Base-by-base conservation (phyloP, 108 stramenopile species). In the Craspedostauros australis region DNA sequence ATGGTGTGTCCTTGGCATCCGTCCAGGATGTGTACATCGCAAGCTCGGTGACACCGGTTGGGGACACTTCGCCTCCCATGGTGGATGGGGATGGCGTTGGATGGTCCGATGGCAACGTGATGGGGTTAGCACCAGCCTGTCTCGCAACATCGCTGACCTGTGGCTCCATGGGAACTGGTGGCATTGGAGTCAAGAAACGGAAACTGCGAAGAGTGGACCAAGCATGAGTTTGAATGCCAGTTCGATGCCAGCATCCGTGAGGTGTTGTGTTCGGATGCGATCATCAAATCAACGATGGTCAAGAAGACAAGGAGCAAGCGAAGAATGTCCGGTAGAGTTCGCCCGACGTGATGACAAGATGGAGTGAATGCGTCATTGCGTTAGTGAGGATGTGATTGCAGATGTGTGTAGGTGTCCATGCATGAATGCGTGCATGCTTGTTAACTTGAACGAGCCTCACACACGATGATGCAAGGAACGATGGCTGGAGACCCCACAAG, bases 91-190 rank as follows among this genome's bases (percentile, higher is more conserved):
- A 15, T 24, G 46, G 39, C 14, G 47, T 31, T 25, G 43, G 47
- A 5, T 53, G 29, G 7, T 44, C 56, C 9, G 71, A 15, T 15
- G 80, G 82, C 12, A 78, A 41, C 23, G 76, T 84, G 38, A 81
- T 82, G 4, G 81, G 77, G 46, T 83, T 83, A 8, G 75, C 77
- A n/a, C 75, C 75, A 20, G 75, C 75, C 58, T 75, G 74, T 41
- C 83, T 83, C 26, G 85, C 89, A 15, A 91, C 71, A 24, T 82
- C 78, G 54, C 86, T 86, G 12, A 82, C 69, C 32, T 82, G 76
- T 28, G 62, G 62, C 34, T 68, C 75, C 4, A 61, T 47, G 2
- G 70, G 61, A 14, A 63, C 56, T 22, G 75, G 71, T 19, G 82
- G 72, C 11, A 68, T 68, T 7, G 84, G 89, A 5, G 84, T 82